These are phyloP conservation scores for Candida gigantensis DNA, from an alignment of 1,139 yeast genomes.

Conservation along the genomic window DNA sequence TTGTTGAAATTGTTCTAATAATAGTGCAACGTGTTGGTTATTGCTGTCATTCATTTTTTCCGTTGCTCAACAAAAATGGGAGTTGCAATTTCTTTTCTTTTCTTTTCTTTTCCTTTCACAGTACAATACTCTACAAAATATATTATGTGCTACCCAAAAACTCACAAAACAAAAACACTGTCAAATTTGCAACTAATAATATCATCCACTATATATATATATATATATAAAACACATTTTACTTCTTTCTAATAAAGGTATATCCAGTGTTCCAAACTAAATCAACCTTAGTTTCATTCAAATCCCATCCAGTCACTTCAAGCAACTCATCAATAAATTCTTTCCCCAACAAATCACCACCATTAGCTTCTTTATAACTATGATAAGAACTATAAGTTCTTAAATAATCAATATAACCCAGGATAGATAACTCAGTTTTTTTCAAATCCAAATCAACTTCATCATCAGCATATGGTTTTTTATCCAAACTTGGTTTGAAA, in stretches of 20 bases:
- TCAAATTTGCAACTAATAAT: no score
- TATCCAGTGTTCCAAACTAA: constrained; percentile 45
- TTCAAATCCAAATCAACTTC: constrained; percentile 27
- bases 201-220: no score
- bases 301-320: constrained; percentile 32
- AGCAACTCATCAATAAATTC: constrained; percentile 27
- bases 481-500: constrained; percentile 24
- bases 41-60: no score
- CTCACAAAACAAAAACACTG: no score
- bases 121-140: no score
- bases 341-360: constrained; percentile 22
- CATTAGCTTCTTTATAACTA: constrained; percentile 30
- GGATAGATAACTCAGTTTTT: constrained; percentile 22
- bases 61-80: no score
- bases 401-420: constrained; percentile 32
- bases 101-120: no score
- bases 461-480: constrained; percentile 18
- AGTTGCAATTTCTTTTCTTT: no score
- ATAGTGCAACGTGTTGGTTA: no score
- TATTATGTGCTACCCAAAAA: no score
- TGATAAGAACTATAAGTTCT: constrained; percentile 43
- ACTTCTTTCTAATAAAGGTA: constrained; percentile 31
- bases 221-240: not conserved
- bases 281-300: constrained; percentile 30
- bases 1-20: no score